Conservation (phyloP, 257 asterid species). For the Nicotiana tomentosiformis region DNA sequence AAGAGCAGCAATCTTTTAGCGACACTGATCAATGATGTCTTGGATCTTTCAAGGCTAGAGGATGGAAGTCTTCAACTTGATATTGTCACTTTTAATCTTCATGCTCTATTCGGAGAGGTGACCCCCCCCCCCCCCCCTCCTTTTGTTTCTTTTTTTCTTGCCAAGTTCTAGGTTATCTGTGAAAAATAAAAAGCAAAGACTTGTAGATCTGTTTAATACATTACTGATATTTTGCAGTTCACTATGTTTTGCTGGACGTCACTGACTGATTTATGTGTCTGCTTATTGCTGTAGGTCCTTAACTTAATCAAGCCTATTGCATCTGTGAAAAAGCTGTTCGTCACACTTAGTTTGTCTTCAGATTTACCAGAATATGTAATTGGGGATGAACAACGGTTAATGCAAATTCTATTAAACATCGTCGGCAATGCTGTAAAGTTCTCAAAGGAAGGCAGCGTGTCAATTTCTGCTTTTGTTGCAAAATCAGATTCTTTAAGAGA, state of each 20-base stretch:
- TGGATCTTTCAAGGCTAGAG: slow-evolving; percentile 98
- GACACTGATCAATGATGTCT: slow-evolving; percentile 89
- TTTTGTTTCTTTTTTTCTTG: neutral
- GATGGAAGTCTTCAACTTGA: slow-evolving; percentile 97
- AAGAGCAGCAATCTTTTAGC: slow-evolving; percentile 94
- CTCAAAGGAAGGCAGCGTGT: slow-evolving; percentile 83
- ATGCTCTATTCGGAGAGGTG: slow-evolving; percentile 82
- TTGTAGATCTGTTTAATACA: neutral
- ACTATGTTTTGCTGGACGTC: slow-evolving; percentile 7
- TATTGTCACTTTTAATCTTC: slow-evolving; percentile 64
- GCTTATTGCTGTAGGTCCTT: slow-evolving; percentile 48
- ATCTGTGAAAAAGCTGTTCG: slow-evolving; percentile 66
- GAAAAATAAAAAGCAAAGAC: neutral
- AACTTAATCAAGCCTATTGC: slow-evolving; percentile 87
- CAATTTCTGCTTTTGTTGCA: slow-evolving; percentile 73
- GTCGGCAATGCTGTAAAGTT: slow-evolving; percentile 96
- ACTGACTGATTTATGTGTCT: slow-evolving; percentile 19
- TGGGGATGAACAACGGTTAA: slow-evolving; percentile 90
- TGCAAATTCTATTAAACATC: slow-evolving; percentile 80
- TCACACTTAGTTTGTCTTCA: slow-evolving; percentile 65
- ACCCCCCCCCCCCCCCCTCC: neutral
- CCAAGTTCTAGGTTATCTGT: slow-evolving; percentile 3
- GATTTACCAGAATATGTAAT: slow-evolving; percentile 73
- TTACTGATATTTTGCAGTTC: neutral
- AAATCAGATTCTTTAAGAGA: slow-evolving; percentile 76